Evolutionary conservation across 345 rosid genomes (phyloP).

Genomic region (Lumnitzera littorea): DNA sequence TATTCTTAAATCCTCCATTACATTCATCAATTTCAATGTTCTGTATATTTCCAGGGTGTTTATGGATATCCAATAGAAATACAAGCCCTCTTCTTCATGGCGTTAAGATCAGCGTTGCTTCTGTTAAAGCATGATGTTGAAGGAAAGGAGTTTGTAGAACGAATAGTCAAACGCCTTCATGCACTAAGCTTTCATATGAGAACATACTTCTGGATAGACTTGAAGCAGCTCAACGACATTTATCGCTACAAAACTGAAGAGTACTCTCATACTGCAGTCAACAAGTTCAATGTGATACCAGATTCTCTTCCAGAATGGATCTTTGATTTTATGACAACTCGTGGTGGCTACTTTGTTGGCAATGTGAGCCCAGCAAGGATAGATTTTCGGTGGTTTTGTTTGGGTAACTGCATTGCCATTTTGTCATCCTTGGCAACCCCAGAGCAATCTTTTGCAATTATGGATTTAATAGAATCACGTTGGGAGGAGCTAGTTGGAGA

Average conservation of each 20-base stretch:
- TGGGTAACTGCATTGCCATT: slow-evolving; percentile 90
- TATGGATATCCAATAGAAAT: slow-evolving; percentile 97
- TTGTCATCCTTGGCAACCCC: slow-evolving; percentile 89
- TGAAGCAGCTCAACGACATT: slow-evolving; percentile 91
- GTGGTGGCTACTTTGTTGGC: slow-evolving; percentile 87
- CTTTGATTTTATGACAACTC: slow-evolving; percentile 82
- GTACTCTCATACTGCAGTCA: slow-evolving; percentile 91
- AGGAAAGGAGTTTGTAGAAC: slow-evolving; percentile 83
- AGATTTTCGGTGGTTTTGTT: slow-evolving; percentile 95
- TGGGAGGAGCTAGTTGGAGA: slow-evolving; percentile 98
- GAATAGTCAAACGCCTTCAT: slow-evolving; percentile 84
- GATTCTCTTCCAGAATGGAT: slow-evolving; percentile 97
- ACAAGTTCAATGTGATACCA: slow-evolving; percentile 93
- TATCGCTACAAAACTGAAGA: slow-evolving; percentile 95
- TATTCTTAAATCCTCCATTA: neutral
- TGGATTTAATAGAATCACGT: slow-evolving; percentile 94
- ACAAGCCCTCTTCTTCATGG: slow-evolving; percentile 93
- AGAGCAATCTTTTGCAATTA: slow-evolving; percentile 82
- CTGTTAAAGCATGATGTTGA: slow-evolving; percentile 80
- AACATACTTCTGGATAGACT: slow-evolving; percentile 85
- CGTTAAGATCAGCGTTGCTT: slow-evolving; percentile 74
- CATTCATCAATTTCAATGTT: neutral
- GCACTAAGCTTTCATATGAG: slow-evolving; percentile 91
- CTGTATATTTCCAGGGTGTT: slow-evolving; percentile 56
- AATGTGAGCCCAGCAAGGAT: slow-evolving; percentile 92